These are phyloP conservation scores for Cladophialophora carrionii DNA, from an alignment of 2,329 filamentous ascomycete genomes.

Conservation along the genomic window DNA sequence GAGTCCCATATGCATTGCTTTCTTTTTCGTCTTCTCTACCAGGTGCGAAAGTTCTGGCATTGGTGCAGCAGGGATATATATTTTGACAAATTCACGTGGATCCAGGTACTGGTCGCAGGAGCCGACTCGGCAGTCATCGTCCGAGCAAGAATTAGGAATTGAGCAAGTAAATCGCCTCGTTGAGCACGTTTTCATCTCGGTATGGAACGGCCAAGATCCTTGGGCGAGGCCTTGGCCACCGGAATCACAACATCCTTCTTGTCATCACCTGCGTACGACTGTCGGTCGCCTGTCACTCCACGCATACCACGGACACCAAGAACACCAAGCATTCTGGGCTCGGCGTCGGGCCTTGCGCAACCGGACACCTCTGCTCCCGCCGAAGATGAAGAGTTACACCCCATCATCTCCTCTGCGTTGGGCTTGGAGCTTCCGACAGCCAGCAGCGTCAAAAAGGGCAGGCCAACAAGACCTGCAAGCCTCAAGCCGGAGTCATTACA, in stretches of 20 bases:
- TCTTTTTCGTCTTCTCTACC: background rate
- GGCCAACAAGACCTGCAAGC: constrained; percentile 9
- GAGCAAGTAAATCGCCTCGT: constrained; percentile 11
- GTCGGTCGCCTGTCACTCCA: constrained; percentile 20
- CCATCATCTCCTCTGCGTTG: background rate
- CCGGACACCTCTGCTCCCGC: background rate
- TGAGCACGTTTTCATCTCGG: constrained; percentile 18
- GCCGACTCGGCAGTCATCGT: constrained; percentile 12
- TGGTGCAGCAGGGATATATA: background rate
- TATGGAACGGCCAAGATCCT: constrained; percentile 24
- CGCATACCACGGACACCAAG: constrained; percentile 17
- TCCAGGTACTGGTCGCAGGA: background rate
- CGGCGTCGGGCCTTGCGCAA: background rate
- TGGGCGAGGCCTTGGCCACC: constrained; percentile 20
- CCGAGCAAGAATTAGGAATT: constrained; percentile 16
- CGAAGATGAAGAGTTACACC: background rate
- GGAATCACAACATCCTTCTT: constrained; percentile 18
- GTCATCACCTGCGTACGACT: constrained; percentile 17
- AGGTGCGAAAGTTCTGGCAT: background rate
- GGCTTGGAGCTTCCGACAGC: background rate
- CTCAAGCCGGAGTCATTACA: constrained; percentile 19
- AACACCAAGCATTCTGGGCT: constrained; percentile 5
- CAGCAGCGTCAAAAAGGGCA: constrained; percentile 13
- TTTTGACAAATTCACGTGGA: background rate
- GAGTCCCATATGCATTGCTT: background rate